Evolutionary conservation across 805 yeast genomes (phyloP).

Genomic region (Candida coquimbonensis): DNA sequence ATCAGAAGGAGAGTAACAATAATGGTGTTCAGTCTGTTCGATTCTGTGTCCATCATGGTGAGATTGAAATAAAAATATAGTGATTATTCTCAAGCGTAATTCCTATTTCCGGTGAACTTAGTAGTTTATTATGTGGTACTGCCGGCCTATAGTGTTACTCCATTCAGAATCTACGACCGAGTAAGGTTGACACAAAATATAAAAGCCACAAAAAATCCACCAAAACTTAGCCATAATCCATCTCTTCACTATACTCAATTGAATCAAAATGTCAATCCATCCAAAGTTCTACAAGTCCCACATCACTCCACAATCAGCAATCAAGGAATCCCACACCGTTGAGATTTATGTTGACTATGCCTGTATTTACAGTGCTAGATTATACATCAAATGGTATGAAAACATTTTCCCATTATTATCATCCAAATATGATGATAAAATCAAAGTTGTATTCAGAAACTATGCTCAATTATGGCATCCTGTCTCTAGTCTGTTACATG

Average conservation of each 20-base stretch:
- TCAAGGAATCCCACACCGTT: conserved; percentile 30
- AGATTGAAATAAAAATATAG: too few species aligned
- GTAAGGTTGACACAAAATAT: too few species aligned
- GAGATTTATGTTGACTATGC: conserved; percentile 69
- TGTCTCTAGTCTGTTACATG: conserved; percentile 58
- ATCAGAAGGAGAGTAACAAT: background rate
- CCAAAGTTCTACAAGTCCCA: conserved; percentile 23
- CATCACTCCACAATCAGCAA: conserved; percentile 11
- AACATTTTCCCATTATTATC: conserved; percentile 46
- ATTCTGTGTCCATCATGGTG: too few species aligned
- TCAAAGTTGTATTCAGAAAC: conserved; percentile 59
- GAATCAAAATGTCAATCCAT: conserved; percentile 20
- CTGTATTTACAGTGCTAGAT: conserved; percentile 67
- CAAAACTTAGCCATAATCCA: too few species aligned
- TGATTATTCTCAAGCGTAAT: too few species aligned
- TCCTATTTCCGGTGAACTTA: too few species aligned
- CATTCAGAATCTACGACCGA: too few species aligned
- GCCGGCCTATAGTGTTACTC: too few species aligned
- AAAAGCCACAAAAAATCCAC: too few species aligned
- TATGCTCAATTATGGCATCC: conserved; percentile 94
- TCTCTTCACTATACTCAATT: too few species aligned
- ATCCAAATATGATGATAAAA: conserved; percentile 36
- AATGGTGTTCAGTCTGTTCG: background rate
- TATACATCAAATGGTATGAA: conserved; percentile 48
- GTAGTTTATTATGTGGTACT: too few species aligned